Conservation (phyloP, 192 early-diverging fungal genomes). For the Phlyctochytrium bullatum region DNA sequence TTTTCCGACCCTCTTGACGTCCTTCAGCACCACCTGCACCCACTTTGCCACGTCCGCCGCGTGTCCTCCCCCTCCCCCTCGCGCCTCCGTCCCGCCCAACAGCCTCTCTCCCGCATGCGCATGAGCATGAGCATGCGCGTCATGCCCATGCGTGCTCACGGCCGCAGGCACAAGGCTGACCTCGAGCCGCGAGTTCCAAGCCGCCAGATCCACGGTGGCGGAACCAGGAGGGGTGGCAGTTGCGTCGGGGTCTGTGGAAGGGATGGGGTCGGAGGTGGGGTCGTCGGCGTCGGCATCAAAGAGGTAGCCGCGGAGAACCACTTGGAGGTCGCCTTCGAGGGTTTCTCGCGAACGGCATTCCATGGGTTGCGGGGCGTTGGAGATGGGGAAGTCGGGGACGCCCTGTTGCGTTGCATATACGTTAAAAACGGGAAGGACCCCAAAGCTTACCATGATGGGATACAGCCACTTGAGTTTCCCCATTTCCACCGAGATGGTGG, state of each 20-base stretch:
- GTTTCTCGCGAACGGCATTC: constrained; percentile 35
- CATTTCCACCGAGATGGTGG: constrained; percentile 42
- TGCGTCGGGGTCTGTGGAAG: too few relatives aligned
- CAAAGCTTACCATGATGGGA: constrained; percentile 40
- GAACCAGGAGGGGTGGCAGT: too few relatives aligned
- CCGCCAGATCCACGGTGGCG: too few relatives aligned
- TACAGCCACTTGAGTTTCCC: constrained; percentile 42
- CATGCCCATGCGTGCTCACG: too few relatives aligned
- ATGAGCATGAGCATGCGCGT: too few relatives aligned
- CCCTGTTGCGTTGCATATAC: constrained; percentile 20
- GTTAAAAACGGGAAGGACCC: background rate
- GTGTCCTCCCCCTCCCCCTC: background rate
- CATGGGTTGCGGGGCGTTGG: constrained; percentile 13
- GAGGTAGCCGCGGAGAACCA: constrained; percentile 27
- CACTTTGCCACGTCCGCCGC: too few relatives aligned
- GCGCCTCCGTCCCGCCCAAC: background rate
- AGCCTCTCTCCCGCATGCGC: constrained; percentile 1
- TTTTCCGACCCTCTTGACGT: constrained; percentile 3
- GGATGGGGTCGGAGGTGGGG: too few relatives aligned
- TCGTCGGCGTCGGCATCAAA: constrained; percentile 16
- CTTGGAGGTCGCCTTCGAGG: constrained; percentile 16
- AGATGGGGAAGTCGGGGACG: constrained; percentile 28
- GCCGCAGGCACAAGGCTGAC: too few relatives aligned
- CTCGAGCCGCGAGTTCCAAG: too few relatives aligned
- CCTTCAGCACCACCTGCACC: too few relatives aligned